Base-by-base conservation (phyloP, 1,139 yeast species). In the Diutina siamensis region DNA sequence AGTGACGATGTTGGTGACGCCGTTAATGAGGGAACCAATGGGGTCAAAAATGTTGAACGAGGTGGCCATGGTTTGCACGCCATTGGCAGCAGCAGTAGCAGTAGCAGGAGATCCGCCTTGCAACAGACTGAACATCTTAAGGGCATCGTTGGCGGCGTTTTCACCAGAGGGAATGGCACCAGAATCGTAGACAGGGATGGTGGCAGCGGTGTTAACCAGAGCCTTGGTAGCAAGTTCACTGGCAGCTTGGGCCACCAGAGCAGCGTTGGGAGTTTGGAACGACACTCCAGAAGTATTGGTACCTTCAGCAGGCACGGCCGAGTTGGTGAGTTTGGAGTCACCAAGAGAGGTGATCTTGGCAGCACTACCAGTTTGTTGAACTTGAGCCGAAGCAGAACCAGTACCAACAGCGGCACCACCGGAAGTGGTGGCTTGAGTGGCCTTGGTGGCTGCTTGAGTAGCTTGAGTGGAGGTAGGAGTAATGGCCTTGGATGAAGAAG, bases 101-200 rank as follows among this genome's bases (percentile, higher is more conserved):
- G 19, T 13, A 9, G 20, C 32, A 21, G 28, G 28, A 20, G 20
- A 13, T 22, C 9, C 21, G 40, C 28, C 40, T 13, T 35, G 27
- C 32, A 38, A 38, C n/a, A 12, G 13, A 19, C 22, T 22, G 32
- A 38, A 38, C 40, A 35, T 35, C 40, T 35, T 20, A n/a, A 35
- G 22, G 32, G 42, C 42, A 10, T 38, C 32, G 17, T 31, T 19
- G 15, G 42, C 42, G 22, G 42, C 42, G 20, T n/a, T 12, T 13
- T 12, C 32, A 7, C 32, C 32, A 10, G 42, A 20, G 32, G 32
- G 32, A 15, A 38, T 10, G 13, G 42, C 19, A 17, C n/a, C 25
- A 10, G 32, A 18, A 17, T 22, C 42, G n/a, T 7, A n/a, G 18
- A 32, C 8, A 17, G 42, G n/a, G 15, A 38, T 12, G 21, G 42